A percentile compares a stretch with the other conserved stretches of the same genome.
Evolutionary conservation across 345 rosid species (phyloP).

Genomic region (Microcos paniculata): DNA sequence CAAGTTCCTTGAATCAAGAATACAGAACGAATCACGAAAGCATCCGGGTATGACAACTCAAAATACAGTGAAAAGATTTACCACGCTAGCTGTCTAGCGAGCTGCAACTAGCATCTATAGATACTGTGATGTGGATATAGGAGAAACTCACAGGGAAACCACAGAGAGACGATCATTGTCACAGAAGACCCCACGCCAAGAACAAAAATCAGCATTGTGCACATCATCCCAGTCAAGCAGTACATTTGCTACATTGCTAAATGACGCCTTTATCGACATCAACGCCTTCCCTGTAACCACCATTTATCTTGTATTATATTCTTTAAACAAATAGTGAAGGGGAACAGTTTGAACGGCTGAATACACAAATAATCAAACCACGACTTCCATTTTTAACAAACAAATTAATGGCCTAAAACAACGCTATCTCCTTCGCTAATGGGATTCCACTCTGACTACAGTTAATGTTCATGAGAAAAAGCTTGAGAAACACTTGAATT

Average conservation of each 20-base stretch:
- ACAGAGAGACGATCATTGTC: conserved; percentile 59
- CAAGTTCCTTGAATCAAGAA: conserved; percentile 50
- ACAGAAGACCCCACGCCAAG: conserved; percentile 89
- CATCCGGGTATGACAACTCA: neutral
- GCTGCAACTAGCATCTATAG: too few species aligned
- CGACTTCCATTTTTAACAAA: neutral
- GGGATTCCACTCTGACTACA: neutral
- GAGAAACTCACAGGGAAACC: conserved; percentile 60
- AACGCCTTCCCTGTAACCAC: conserved; percentile 64
- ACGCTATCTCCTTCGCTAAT: neutral
- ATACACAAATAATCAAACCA: neutral
- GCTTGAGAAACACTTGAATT: neutral
- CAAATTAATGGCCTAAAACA: too few species aligned
- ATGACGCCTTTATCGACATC: conserved; percentile 69
- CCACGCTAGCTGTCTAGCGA: neutral
- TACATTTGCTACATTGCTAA: conserved; percentile 65
- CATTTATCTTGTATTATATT: neutral
- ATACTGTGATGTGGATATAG: too few species aligned
- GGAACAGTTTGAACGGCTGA: neutral
- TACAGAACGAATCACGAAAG: neutral
- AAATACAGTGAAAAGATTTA: neutral
- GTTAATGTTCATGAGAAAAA: neutral
- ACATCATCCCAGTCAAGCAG: conserved; percentile 84
- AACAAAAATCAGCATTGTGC: conserved; percentile 61
- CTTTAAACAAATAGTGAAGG: neutral